These are phyloP conservation scores for Chlorencoelia australis DNA, from an alignment of 2,329 filamentous ascomycete species.

Conservation along the genomic window DNA sequence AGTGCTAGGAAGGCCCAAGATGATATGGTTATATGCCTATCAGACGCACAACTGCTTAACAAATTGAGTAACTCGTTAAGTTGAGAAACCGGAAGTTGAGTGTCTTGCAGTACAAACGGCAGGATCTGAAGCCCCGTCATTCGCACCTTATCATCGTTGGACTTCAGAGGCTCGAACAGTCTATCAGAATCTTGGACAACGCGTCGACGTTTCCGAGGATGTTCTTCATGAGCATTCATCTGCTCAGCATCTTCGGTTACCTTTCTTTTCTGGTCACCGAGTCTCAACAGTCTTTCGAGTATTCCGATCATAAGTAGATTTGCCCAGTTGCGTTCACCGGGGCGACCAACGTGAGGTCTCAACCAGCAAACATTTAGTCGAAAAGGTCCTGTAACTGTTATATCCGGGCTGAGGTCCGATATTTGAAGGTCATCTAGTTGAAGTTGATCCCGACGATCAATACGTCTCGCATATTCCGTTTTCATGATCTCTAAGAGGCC, in stretches of 20 bases:
- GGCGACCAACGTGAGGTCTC: slow-evolving; percentile 39
- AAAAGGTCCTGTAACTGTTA: slow-evolving; percentile 29
- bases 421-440: slow-evolving; percentile 64
- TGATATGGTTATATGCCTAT: slow-evolving; percentile 56
- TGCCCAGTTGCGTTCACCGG: slow-evolving; percentile 49
- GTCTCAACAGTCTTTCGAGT: slow-evolving; percentile 35
- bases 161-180: slow-evolving; percentile 20
- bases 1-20: slow-evolving; percentile 83
- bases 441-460: slow-evolving; percentile 60
- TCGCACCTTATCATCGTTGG: slow-evolving; percentile 15
- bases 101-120: slow-evolving; percentile 37
- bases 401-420: slow-evolving; percentile 28
- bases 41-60: slow-evolving; percentile 48
- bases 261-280: slow-evolving; percentile 12
- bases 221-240: slow-evolving; percentile 8
- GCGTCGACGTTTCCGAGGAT: slow-evolving; percentile 26
- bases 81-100: slow-evolving; percentile 39
- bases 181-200: slow-evolving; percentile 15
- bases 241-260: slow-evolving; percentile 4
- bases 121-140: slow-evolving; percentile 40
- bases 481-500: slow-evolving; percentile 63
- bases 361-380: slow-evolving; percentile 42
- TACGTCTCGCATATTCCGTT: slow-evolving; percentile 64
- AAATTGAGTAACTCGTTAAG: slow-evolving; percentile 46
- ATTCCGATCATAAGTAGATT: slow-evolving; percentile 48